Evolutionary conservation across 805 yeast species (phyloP).

Genomic region (Brettanomyces sp.): DNA sequence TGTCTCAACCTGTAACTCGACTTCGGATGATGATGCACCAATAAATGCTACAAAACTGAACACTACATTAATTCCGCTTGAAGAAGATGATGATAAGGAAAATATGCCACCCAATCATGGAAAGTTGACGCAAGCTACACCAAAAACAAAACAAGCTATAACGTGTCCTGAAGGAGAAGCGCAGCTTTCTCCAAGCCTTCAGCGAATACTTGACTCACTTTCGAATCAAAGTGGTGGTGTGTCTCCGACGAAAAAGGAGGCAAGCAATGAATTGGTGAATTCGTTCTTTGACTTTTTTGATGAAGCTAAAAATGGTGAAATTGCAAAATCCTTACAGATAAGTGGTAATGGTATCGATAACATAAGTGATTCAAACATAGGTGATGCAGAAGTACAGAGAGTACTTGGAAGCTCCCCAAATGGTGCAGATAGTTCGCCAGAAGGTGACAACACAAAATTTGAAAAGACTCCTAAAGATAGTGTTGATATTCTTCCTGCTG

Average conservation of each 20-base stretch:
- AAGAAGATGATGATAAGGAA: conserved; percentile 30
- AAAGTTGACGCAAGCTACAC: background rate
- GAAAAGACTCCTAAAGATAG: conserved; percentile 23
- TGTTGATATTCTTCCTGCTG: conserved; percentile 14
- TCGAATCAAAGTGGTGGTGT: conserved; percentile 11
- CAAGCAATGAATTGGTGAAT: conserved; percentile 21
- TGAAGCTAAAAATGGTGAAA: conserved; percentile 14
- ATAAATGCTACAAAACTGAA: conserved; percentile 42
- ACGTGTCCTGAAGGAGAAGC: conserved; percentile 15
- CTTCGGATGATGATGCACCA: conserved; percentile 29
- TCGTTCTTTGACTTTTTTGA: conserved; percentile 19
- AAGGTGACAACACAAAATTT: conserved; percentile 9
- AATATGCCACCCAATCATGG: conserved; percentile 9
- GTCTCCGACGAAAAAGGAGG: conserved; percentile 19
- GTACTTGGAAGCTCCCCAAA: conserved; percentile 7
- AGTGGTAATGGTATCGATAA: background rate
- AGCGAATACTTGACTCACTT: conserved; percentile 25
- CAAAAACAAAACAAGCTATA: conserved; percentile 4
- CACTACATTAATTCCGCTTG: conserved; percentile 44
- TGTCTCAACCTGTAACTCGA: conserved; percentile 34
- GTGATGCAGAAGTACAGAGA: conserved; percentile 19
- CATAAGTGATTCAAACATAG: conserved; percentile 2
- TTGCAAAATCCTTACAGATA: conserved; percentile 4
- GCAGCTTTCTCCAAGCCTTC: conserved; percentile 26
- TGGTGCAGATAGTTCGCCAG: conserved; percentile 1